Evolutionary conservation across 495 filamentous ascomycete species (phyloP).

Genomic region (Margaritispora aquatica): DNA sequence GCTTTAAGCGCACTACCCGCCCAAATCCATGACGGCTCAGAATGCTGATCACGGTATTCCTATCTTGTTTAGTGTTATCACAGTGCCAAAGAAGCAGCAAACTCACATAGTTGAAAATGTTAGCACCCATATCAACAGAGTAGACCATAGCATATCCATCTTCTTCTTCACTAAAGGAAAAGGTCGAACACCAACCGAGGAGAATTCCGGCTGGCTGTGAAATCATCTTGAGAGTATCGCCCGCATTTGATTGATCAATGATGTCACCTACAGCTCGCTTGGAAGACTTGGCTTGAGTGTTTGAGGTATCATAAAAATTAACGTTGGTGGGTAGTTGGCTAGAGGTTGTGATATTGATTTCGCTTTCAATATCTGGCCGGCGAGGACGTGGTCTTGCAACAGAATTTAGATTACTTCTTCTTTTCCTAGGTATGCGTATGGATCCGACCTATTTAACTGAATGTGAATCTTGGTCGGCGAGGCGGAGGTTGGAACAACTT

Average conservation of each 20-base stretch:
- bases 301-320: too few species aligned
- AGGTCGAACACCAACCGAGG: not conserved
- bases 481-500: too few species aligned
- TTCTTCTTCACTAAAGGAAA: not conserved
- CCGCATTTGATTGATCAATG: not conserved
- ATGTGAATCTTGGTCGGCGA: too few species aligned
- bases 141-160: not conserved
- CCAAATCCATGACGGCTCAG: not conserved
- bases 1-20: not conserved
- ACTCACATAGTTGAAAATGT: not conserved
- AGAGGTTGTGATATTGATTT: too few species aligned
- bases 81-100: not conserved
- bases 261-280: not conserved
- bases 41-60: not conserved
- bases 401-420: too few species aligned
- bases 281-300: too few species aligned
- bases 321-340: too few species aligned
- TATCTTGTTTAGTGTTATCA: not conserved
- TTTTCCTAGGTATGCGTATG: not conserved
- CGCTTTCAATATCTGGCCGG: too few species aligned
- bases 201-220: not conserved
- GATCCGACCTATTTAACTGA: not conserved
- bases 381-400: too few species aligned
- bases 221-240: not conserved
- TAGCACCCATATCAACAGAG: not conserved